phyloP scores from a whole-genome alignment of 768 basidiomycete genomes.

The Russula sp. region DNA sequence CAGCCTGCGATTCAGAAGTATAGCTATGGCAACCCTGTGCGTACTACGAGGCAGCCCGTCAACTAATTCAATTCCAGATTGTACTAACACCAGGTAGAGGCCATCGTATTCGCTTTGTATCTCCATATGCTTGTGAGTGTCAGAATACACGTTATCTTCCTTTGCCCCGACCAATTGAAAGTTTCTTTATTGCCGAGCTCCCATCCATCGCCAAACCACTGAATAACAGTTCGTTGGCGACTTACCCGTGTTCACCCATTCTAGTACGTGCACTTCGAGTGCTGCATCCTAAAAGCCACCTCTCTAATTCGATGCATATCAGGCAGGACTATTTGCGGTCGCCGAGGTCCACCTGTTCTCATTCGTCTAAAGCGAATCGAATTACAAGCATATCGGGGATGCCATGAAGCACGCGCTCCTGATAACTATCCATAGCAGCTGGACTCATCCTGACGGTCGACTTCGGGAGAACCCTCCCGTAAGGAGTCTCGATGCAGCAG shows the following conservation, averaged over 20 bases:
- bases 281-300: too few species aligned
- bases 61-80: neutral
- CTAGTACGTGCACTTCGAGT: too few species aligned
- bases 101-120: constrained; percentile 4
- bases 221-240: constrained; percentile 20
- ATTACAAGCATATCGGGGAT: too few species aligned
- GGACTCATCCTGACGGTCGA: too few species aligned
- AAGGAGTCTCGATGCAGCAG: too few species aligned
- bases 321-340: too few species aligned
- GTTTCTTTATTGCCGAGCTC: constrained; percentile 15
- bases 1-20: neutral
- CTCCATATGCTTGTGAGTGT: constrained; percentile 16
- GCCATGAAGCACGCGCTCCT: too few species aligned
- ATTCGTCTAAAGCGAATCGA: too few species aligned
- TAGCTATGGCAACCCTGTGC: neutral
- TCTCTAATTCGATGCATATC: too few species aligned
- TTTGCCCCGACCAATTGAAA: neutral
- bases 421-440: too few species aligned
- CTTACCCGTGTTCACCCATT: constrained; percentile 11
- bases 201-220: constrained; percentile 20
- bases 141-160: neutral
- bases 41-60: neutral
- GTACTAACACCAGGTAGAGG: neutral
- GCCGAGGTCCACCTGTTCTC: too few species aligned
- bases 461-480: too few species aligned